These are phyloP conservation scores for Xylaria sp. DNA, from an alignment of 2,329 filamentous ascomycete species.

Conservation along the genomic window DNA sequence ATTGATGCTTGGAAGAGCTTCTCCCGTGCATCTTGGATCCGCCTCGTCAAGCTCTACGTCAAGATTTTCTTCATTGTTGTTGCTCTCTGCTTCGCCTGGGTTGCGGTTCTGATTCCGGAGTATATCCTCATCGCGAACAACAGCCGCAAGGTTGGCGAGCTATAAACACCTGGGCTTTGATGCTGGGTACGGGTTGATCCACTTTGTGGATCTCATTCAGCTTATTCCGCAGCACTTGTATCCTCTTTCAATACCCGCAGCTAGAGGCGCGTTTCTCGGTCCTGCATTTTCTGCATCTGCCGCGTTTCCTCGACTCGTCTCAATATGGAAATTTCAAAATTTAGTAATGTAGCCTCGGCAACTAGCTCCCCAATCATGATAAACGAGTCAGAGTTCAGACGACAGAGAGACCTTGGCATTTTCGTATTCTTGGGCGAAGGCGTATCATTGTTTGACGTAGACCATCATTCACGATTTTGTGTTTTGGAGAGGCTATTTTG, in stretches of 20 bases:
- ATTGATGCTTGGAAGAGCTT: conserved; percentile 84
- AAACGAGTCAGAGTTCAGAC: neutral
- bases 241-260: neutral
- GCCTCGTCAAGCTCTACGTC: conserved; percentile 78
- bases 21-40: conserved; percentile 75
- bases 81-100: conserved; percentile 59
- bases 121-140: conserved; percentile 54
- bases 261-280: neutral
- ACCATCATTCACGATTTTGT: neutral
- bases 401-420: neutral
- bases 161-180: conserved; percentile 2
- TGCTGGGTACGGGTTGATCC: neutral
- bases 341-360: neutral
- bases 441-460: neutral
- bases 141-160: conserved; percentile 30
- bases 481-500: neutral
- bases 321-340: neutral
- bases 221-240: neutral
- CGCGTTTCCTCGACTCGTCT: neutral
- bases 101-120: conserved; percentile 64
- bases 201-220: neutral
- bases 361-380: neutral
- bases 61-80: conserved; percentile 73
- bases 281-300: neutral
- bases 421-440: neutral